These are phyloP conservation scores for bread wheat (Triticum aestivum) DNA, from an alignment of 176 grass and related monocot species.

Conservation along the genomic window DNA sequence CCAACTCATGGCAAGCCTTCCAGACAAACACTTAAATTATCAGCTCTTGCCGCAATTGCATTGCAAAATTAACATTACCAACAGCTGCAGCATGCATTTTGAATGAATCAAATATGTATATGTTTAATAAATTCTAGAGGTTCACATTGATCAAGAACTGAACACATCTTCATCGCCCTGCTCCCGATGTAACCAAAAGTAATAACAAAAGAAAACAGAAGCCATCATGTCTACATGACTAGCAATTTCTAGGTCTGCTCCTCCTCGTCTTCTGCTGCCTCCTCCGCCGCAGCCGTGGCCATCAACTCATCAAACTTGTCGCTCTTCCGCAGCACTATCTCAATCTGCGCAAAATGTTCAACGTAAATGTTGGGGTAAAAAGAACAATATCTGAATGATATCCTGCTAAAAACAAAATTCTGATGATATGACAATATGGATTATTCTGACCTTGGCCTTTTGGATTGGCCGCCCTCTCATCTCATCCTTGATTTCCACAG, in stretches of 20 bases:
- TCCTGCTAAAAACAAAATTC: not conserved
- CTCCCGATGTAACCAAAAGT: not conserved
- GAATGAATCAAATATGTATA: not conserved
- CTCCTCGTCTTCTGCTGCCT: constrained; percentile 29
- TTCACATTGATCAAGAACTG: not conserved
- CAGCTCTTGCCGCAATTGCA: not conserved
- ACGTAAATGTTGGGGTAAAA: not conserved
- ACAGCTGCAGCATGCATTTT: not conserved
- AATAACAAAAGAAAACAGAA: constrained; percentile 4
- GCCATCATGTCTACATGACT: not conserved
- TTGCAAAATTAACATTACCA: not conserved
- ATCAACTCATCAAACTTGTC: constrained; percentile 77
- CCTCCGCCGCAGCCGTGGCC: constrained; percentile 43
- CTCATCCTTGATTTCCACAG: constrained; percentile 62
- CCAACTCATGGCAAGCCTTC: not conserved
- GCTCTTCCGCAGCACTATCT: constrained; percentile 62
- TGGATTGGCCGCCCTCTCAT: constrained; percentile 47
- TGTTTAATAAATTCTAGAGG: not conserved
- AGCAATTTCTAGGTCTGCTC: constrained; percentile 32
- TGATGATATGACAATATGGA: not conserved
- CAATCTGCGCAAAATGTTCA: constrained; percentile 39
- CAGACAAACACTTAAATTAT: not conserved
- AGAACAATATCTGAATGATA: not conserved
- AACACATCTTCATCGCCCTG: not conserved
- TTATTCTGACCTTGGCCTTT: constrained; percentile 63